Base-by-base conservation (phyloP, 257 asterid genomes). In the Jacaranda mimosifolia region DNA sequence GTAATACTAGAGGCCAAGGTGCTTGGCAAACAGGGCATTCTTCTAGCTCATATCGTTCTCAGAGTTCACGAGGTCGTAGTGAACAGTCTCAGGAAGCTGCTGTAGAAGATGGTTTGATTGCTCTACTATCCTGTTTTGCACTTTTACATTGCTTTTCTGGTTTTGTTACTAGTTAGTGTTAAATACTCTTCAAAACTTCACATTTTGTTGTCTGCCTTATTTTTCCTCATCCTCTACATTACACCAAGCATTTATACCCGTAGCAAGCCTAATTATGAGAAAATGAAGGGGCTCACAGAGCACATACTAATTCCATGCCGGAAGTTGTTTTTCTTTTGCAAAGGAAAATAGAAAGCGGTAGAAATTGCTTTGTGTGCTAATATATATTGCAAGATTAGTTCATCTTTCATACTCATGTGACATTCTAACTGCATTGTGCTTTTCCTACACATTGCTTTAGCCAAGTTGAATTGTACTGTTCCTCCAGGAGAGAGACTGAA, bases 21-120 rank as follows among this genome's bases (percentile, higher is more conserved):
- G 78, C 87, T 85, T 73, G 95, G 87, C 97, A 91, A 85, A 77
- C 93, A 40, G 90, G 84, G 75, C 90, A 83, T 74, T 77, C 91
- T 75, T 81, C 96, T 70, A 85, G 74, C 46, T 65, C 80, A 72
- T 74, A 84, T 80, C 86, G 94, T 67, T 64, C 90, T 35, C 91
- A 83, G 76, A 86, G 81, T 77, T 76, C 95, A 79, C 89, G 76
- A 42, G 85, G 82, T 79, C 86, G 51, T 72, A 85, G 75, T 82
- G 76, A 84, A 53, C 85, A 82, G 77, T 52, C 80, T 36, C 90
- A 77, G 67, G 93, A 84, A 72, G 78, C 78, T 83, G 84, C 60
- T 74, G 72, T 70, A 49, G 89, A 68, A 85, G 85, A 83, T 84
- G 98, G 97, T 90, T 52, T 69, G 91, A 63, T 64, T 66, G 36